phyloP scores from a whole-genome alignment of 2,329 filamentous ascomycete genomes.

The Monosporascus ibericus region DNA sequence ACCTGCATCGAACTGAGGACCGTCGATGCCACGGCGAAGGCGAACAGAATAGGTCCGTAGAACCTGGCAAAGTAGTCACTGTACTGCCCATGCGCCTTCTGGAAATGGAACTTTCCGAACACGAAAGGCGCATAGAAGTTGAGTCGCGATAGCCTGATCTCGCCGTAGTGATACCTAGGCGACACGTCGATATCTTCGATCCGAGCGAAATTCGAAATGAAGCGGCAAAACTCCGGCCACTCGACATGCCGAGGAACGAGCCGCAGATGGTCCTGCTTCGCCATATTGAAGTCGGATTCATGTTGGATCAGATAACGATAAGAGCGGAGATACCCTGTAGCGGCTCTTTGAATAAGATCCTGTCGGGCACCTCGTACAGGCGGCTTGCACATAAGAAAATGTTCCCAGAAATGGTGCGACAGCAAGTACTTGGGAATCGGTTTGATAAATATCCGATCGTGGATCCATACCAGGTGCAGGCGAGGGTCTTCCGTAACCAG shows the following conservation, averaged over 20 bases:
- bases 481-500: slow-evolving; percentile 7
- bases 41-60: no score
- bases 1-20: no score
- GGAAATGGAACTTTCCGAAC: no score
- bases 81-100: no score
- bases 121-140: not conserved
- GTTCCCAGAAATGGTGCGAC: slow-evolving; percentile 6
- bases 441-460: slow-evolving; percentile 8
- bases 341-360: not conserved
- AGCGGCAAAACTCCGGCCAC: no score
- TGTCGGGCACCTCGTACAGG: not conserved
- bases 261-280: not conserved
- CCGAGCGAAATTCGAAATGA: not conserved
- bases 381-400: not conserved
- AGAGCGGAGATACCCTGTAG: slow-evolving; percentile 8
- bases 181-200: slow-evolving; percentile 1
- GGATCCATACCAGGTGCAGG: slow-evolving; percentile 12
- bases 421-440: slow-evolving; percentile 11
- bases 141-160: slow-evolving; percentile 5
- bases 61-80: no score
- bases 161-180: slow-evolving; percentile 5
- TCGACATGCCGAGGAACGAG: not conserved
- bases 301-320: slow-evolving; percentile 7
- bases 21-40: no score
- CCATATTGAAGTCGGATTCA: slow-evolving; percentile 5